Evolutionary conservation across 2,329 filamentous ascomycete genomes (phyloP), one percentile per base, ranked within the genome.

Genomic region (Diaporthe caulivora): DNA sequence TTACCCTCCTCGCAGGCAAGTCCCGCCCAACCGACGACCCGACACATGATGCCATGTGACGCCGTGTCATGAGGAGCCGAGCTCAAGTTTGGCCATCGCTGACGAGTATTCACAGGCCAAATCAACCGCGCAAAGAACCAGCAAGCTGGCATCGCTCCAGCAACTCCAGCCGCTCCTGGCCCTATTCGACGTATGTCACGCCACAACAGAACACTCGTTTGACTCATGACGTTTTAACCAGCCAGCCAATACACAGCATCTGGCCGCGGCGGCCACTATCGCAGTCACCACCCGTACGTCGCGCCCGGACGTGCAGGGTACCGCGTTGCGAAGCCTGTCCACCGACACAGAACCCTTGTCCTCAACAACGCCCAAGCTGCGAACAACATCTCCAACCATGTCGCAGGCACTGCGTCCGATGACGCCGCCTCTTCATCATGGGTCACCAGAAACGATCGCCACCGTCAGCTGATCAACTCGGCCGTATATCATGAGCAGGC

Each of bases 401-500:
- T 78, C 75, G 75, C 79, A 76, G 71, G 76, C 76, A 13, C 79
- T 53, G 79, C 82, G 11, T 80, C 82, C 11, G 82, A 83, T 42
- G 58, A 54, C 24, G 26, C 70, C n/a, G 82, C 80, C 51, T 76
- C 80, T 24, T 82, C 90, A 3, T 82, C 90, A 3, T 96, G 93
- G 91, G 89, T 97, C 54, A 89, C 91, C 8, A 93, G 92, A 80
- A 92, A 87, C 65, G 93, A 94, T 80, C 92, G 93, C 65, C 93
- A 95, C 80, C 89, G 94, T 80, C 94, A 97, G 81, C 85, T 97
- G 53, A 97, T 97, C 82, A 97, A 96, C 80, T 90, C 92, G 26
- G 90, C 90, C 21, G 89, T 96, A 1, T 97, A 93, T 80, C 92
- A 95, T 76, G 92, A 94, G 80, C 92, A 94, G 74, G 87, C 88